phyloP scores from a whole-genome alignment of 176 grass and related monocot species.

The Alopecurus myosuroides region DNA sequence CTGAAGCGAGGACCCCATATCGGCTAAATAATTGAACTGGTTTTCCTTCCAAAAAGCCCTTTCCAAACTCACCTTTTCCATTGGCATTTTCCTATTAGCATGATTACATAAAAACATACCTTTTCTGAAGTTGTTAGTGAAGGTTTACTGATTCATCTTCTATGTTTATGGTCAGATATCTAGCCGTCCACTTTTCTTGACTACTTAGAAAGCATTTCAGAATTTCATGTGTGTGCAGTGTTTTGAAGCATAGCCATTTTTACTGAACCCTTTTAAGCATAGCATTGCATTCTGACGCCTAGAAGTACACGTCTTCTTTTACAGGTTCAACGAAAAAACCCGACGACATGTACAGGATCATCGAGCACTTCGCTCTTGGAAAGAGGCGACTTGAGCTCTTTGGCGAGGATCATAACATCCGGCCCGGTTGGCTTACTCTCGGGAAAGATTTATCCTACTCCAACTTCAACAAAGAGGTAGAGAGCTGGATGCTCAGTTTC shows the following conservation, averaged over 20 bases:
- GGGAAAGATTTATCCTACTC: slow-evolving; percentile 90
- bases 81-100: not conserved
- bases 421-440: slow-evolving; percentile 84
- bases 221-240: not conserved
- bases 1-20: not conserved
- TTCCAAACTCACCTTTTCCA: not conserved
- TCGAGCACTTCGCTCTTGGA: slow-evolving; percentile 98
- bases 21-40: not conserved
- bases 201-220: not conserved
- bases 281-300: not conserved
- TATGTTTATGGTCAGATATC: not conserved
- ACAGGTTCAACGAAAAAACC: slow-evolving; percentile 92
- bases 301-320: not conserved
- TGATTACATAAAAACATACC: not conserved
- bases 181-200: not conserved
- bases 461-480: slow-evolving; percentile 92
- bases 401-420: slow-evolving; percentile 96
- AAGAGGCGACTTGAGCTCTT: slow-evolving; percentile 88
- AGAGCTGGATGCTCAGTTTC: not conserved
- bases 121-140: not conserved
- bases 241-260: not conserved
- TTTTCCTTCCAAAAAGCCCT: not conserved
- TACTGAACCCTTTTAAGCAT: not conserved
- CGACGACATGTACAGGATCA: slow-evolving; percentile 96
- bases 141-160: not conserved